A percentile compares a stretch with the other conserved stretches of the same genome.
These are phyloP conservation scores for Monosporascus sp. DNA, from an alignment of 2,329 filamentous ascomycete species.

Conservation along the genomic window DNA sequence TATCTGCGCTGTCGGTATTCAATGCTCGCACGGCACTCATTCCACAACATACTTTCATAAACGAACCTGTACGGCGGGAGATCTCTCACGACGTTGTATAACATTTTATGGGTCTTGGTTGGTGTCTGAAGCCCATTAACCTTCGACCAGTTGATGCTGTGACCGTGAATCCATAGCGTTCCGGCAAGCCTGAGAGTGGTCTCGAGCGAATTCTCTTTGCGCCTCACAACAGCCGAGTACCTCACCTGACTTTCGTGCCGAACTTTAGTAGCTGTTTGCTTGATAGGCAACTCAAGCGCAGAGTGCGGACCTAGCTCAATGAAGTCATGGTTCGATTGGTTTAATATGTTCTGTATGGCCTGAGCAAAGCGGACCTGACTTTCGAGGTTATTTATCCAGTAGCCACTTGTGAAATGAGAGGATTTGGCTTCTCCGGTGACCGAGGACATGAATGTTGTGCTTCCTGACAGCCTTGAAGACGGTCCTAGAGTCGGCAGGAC, in stretches of 20 bases:
- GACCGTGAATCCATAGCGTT: constrained; percentile 4
- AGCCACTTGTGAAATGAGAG: not conserved
- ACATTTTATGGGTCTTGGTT: too few species aligned
- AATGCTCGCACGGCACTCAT: too few species aligned
- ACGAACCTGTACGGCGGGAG: too few species aligned
- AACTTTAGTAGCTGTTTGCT: too few species aligned
- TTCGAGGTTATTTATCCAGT: constrained; percentile 3
- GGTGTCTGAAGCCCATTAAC: constrained; percentile 1
- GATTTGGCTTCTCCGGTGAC: not conserved
- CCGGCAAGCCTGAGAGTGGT: not conserved
- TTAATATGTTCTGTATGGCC: not conserved
- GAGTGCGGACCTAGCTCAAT: constrained; percentile 4
- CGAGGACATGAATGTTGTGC: constrained; percentile 1
- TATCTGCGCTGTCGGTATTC: too few species aligned
- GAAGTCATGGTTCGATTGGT: too few species aligned
- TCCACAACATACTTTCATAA: too few species aligned
- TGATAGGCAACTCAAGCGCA: constrained; percentile 2
- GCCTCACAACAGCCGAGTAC: constrained; percentile 2
- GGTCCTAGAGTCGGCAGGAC: not conserved
- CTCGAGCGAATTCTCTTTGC: not conserved
- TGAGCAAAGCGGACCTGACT: not conserved
- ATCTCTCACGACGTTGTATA: too few species aligned
- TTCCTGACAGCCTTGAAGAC: too few species aligned
- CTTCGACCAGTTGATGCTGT: constrained; percentile 2
- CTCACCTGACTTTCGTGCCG: too few species aligned